phyloP scores from a whole-genome alignment of 2,329 filamentous ascomycete species.

The Neopestalotiopsis clavispora region DNA sequence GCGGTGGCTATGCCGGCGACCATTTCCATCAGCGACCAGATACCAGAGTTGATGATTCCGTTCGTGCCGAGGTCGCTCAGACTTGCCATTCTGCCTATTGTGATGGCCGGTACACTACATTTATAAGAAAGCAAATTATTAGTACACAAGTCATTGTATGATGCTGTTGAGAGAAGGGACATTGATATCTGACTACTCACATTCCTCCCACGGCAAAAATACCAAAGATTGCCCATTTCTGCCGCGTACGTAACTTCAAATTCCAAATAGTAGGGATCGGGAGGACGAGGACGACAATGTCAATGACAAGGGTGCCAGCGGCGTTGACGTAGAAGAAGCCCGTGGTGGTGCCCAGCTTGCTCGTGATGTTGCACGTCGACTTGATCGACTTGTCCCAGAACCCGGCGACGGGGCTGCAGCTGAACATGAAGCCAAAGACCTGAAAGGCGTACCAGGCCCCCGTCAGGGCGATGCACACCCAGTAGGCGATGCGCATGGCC shows the following conservation, averaged over 20 bases:
- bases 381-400: neutral
- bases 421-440: constrained; percentile 2
- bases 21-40: constrained; percentile 11
- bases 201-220: constrained; percentile 36
- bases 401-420: neutral
- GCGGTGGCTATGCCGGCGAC: constrained; percentile 10
- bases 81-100: constrained; percentile 25
- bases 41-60: constrained; percentile 1
- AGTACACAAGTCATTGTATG: neutral
- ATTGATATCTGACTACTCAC: constrained; percentile 24
- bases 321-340: constrained; percentile 29
- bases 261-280: constrained; percentile 31
- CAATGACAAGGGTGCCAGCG: constrained; percentile 33
- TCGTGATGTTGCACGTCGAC: neutral
- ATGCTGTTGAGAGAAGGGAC: neutral
- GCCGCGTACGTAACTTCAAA: constrained; percentile 26
- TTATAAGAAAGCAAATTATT: neutral
- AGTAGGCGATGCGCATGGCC: constrained; percentile 1
- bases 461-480: neutral
- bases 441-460: neutral
- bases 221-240: constrained; percentile 30
- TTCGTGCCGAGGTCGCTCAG: constrained; percentile 1
- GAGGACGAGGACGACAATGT: constrained; percentile 31
- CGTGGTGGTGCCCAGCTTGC: neutral
- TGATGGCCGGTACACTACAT: constrained; percentile 29